phyloP scores from a whole-genome alignment of 1,284 basidiomycete species.

The Hymenochaete sp. region DNA sequence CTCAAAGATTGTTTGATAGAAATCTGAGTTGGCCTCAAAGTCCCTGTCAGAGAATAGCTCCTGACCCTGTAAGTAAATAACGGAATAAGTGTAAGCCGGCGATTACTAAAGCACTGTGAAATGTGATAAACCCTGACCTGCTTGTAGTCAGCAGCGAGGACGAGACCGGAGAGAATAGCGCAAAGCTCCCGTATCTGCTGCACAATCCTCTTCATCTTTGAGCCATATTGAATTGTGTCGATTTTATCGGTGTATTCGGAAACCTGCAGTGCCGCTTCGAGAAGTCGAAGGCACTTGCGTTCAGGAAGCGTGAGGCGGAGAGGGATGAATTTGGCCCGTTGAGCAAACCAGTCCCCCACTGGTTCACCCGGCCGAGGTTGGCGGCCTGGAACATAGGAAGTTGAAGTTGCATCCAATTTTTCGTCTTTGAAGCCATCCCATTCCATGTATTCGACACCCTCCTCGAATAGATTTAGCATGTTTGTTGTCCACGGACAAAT shows the following conservation, averaged over 20 bases:
- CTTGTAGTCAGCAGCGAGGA: conserved; percentile 75
- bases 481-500: conserved; percentile 10
- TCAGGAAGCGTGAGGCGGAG: conserved; percentile 61
- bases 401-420: conserved; percentile 31
- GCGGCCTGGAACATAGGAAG: conserved; percentile 20
- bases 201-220: conserved; percentile 74
- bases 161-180: conserved; percentile 70
- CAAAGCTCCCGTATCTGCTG: conserved; percentile 75
- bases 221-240: conserved; percentile 64
- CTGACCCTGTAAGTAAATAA: conserved; percentile 39
- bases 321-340: conserved; percentile 69
- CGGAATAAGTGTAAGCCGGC: neutral
- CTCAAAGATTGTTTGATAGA: conserved; percentile 70
- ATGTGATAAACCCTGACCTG: conserved; percentile 23
- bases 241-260: conserved; percentile 83
- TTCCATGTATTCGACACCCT: conserved; percentile 38
- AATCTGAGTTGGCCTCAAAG: conserved; percentile 65
- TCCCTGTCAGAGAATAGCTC: conserved; percentile 71
- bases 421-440: conserved; percentile 36
- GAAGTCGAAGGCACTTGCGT: conserved; percentile 69
- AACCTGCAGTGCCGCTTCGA: conserved; percentile 71
- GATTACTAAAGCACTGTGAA: neutral
- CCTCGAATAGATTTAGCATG: conserved; percentile 33
- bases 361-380: conserved; percentile 48
- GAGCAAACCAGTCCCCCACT: conserved; percentile 75